Evolutionary conservation across 2,329 filamentous ascomycete genomes (phyloP).

Genomic region (Eutypa lata): DNA sequence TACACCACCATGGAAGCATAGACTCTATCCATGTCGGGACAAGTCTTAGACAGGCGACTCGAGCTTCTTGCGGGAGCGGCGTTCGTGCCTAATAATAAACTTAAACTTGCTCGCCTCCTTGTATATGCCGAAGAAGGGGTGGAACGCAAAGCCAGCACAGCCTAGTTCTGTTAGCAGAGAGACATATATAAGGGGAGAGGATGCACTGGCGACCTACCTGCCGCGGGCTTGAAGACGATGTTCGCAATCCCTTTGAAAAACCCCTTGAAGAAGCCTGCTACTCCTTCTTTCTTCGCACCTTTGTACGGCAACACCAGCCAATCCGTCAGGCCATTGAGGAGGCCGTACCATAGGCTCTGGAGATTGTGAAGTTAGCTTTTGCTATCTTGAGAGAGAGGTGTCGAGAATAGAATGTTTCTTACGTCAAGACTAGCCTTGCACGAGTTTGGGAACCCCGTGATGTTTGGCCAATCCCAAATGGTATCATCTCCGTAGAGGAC

Average conservation of each 20-base stretch:
- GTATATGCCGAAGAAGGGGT: constrained; percentile 17
- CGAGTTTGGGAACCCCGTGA: constrained; percentile 12
- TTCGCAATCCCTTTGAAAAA: constrained; percentile 7
- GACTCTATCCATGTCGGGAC: too few relatives aligned
- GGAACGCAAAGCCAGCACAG: constrained; percentile 6
- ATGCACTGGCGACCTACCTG: constrained; percentile 8
- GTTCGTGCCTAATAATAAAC: constrained; percentile 12
- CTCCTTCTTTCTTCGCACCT: constrained; percentile 10
- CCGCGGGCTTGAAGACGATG: constrained; percentile 9
- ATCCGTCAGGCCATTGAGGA: constrained; percentile 12
- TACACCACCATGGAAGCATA: too few relatives aligned
- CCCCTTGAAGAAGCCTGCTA: constrained; percentile 14
- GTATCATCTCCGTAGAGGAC: constrained; percentile 13
- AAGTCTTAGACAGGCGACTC: constrained; percentile 12
- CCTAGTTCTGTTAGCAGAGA: constrained; percentile 10
- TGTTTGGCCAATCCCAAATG: constrained; percentile 13
- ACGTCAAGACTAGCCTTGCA: constrained; percentile 12
- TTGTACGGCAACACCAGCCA: constrained; percentile 15
- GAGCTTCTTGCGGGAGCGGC: constrained; percentile 3
- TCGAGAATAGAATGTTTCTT: not conserved
- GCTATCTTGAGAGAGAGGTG: too few relatives aligned
- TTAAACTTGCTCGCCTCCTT: constrained; percentile 17
- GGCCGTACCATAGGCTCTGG: constrained; percentile 11
- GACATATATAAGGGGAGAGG: not conserved
- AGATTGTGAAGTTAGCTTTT: too few relatives aligned